Conservation (phyloP, 345 rosid species). For the Nephelium lappaceum region DNA sequence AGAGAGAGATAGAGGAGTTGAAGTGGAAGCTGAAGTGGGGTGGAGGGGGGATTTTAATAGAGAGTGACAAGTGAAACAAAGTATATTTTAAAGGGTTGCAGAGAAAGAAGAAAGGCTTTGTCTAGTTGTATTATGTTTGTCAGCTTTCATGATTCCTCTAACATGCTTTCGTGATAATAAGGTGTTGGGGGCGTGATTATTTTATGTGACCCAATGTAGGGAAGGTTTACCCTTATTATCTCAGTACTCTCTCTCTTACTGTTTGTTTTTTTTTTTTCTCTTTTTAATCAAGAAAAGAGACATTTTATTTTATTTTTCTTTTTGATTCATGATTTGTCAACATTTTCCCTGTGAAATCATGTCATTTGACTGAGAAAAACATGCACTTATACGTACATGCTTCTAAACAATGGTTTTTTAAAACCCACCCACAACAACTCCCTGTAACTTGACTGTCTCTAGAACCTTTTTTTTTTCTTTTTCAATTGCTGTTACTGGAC, state of each 20-base stretch:
- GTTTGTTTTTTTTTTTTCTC: no score
- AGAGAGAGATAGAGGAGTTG: not conserved
- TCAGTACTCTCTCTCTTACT: constrained; percentile 3
- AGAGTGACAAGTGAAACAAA: not conserved
- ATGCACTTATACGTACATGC: constrained; percentile 8
- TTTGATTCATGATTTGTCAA: constrained; percentile 25
- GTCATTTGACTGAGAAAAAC: constrained; percentile 30
- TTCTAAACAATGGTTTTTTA: constrained; percentile 13
- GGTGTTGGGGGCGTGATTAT: constrained; percentile 61
- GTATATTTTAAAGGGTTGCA: constrained; percentile 25
- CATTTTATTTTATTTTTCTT: not conserved
- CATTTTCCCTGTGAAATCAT: constrained; percentile 31
- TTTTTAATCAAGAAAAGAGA: constrained; percentile 1
- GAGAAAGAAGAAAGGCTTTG: constrained; percentile 16
- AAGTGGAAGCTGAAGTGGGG: not conserved
- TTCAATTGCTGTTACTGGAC: not conserved
- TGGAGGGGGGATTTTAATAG: constrained; percentile 28
- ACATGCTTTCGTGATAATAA: constrained; percentile 61
- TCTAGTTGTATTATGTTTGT: constrained; percentile 36
- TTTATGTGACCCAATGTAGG: constrained; percentile 54
- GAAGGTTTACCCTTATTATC: constrained; percentile 31
- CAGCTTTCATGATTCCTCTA: constrained; percentile 59
- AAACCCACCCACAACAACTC: constrained; percentile 29
- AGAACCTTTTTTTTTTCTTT: not conserved
- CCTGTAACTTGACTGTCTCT: not conserved